phyloP scores from a whole-genome alignment of 78 protist species.

The slime mould (Dictyostelium discoideum) region DNA sequence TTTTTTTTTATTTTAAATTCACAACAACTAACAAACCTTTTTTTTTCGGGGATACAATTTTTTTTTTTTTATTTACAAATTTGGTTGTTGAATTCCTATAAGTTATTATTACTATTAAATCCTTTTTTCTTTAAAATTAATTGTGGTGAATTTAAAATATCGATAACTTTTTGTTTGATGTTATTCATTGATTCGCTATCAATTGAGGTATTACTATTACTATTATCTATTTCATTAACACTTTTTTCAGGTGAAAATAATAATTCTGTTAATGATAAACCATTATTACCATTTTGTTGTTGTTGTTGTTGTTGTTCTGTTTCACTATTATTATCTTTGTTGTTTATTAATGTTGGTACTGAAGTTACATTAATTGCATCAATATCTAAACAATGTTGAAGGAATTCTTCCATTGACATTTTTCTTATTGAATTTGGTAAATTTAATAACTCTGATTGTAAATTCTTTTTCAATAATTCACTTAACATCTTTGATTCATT shows the following conservation, averaged over 20 bases:
- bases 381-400: background rate
- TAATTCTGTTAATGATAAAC: background rate
- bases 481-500: background rate
- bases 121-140: background rate
- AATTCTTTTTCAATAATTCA: background rate
- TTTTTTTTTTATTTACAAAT: no score
- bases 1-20: no score
- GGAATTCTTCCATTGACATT: background rate
- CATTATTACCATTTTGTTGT: background rate
- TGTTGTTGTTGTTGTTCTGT: background rate
- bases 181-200: background rate
- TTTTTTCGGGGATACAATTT: no score
- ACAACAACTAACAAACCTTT: no score
- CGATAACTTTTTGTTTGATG: background rate
- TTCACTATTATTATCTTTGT: background rate
- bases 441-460: slow-evolving; percentile 1
- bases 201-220: background rate
- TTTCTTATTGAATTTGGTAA: slow-evolving; percentile 9
- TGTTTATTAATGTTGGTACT: background rate
- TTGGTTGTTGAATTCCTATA: background rate
- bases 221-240: background rate
- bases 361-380: background rate
- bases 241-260: background rate
- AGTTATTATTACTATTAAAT: background rate
- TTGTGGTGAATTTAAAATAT: background rate